A percentile compares a stretch with the other conserved stretches of the same genome.
Evolutionary conservation across 345 rosid species (phyloP).

Genomic region (Garcia nutans): DNA sequence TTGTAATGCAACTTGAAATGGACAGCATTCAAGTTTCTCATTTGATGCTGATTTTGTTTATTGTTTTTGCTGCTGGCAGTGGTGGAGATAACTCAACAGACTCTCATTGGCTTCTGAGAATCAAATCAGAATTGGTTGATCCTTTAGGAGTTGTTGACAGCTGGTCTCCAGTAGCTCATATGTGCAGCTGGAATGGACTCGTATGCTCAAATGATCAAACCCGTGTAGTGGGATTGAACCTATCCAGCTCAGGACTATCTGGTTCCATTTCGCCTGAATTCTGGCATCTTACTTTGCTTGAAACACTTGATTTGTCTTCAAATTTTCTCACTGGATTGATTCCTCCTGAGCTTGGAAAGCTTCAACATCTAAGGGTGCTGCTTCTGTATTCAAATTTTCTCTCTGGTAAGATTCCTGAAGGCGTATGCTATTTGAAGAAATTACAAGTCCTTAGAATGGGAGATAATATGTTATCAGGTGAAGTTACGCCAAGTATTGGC

Average conservation of each 20-base stretch:
- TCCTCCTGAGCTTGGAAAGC: slow-evolving; percentile 64
- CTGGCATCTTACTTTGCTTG: slow-evolving; percentile 49
- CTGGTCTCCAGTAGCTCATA: slow-evolving; percentile 49
- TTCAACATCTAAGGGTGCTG: slow-evolving; percentile 54
- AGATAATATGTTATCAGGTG: slow-evolving; percentile 54
- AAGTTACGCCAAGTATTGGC: slow-evolving; percentile 51
- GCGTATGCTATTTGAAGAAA: slow-evolving; percentile 52
- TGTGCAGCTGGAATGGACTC: slow-evolving; percentile 72
- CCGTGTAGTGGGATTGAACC: slow-evolving; percentile 51
- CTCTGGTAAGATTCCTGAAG: slow-evolving; percentile 65
- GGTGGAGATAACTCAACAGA: slow-evolving; percentile 36
- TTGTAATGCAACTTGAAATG: slow-evolving; percentile 31
- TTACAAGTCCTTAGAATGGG: slow-evolving; percentile 69
- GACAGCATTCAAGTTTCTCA: slow-evolving; percentile 25
- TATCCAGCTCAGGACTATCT: slow-evolving; percentile 59
- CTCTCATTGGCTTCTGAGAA: slow-evolving; percentile 50
- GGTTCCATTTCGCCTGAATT: slow-evolving; percentile 55
- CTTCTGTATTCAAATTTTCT: slow-evolving; percentile 64
- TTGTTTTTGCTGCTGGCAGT: slow-evolving; percentile 20
- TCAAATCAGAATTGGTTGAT: slow-evolving; percentile 53
- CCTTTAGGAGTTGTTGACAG: slow-evolving; percentile 43
- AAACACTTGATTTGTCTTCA: slow-evolving; percentile 61
- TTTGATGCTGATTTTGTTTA: slow-evolving; percentile 28
- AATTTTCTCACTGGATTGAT: slow-evolving; percentile 58
- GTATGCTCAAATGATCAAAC: slow-evolving; percentile 55